Percentiles rank a stretch among this genome's conserved stretches.
phyloP scores from a whole-genome alignment of 257 asterid species.

The Asclepias syriaca region DNA sequence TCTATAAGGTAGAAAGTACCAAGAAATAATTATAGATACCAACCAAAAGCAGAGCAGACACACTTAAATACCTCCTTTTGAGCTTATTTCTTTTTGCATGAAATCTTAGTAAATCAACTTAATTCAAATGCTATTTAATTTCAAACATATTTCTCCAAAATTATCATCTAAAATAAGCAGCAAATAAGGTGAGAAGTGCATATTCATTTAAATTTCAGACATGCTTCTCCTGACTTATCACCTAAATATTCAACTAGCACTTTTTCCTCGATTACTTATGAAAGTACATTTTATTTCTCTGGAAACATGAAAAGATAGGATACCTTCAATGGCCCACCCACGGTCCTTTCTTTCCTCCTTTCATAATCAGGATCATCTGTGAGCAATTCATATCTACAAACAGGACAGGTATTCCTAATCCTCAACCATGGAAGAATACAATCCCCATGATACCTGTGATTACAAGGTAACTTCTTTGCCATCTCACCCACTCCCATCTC shows the following conservation, averaged over 20 bases:
- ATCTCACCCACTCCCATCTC: slow-evolving; percentile 42
- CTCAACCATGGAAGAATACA: slow-evolving; percentile 60
- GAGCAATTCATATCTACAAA: slow-evolving; percentile 59
- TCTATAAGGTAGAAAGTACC: background rate
- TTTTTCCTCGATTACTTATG: background rate
- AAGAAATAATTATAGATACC: background rate
- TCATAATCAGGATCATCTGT: slow-evolving; percentile 65
- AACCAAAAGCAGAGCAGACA: background rate
- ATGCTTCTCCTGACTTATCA: background rate
- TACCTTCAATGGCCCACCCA: slow-evolving; percentile 25
- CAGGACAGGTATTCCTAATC: slow-evolving; percentile 61
- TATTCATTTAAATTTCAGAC: background rate
- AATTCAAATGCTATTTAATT: background rate
- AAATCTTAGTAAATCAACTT: background rate
- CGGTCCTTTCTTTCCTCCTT: slow-evolving; percentile 26
- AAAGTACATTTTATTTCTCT: background rate
- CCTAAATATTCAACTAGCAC: background rate
- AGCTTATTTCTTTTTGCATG: background rate
- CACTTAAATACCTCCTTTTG: background rate
- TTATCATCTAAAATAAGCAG: too few relatives aligned
- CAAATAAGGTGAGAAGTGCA: too few relatives aligned
- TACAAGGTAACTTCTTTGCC: slow-evolving; percentile 48
- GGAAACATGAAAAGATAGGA: background rate
- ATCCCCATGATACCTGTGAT: slow-evolving; percentile 50
- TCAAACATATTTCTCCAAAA: background rate